A percentile compares a stretch with the other conserved stretches of the same genome.
phyloP scores from a whole-genome alignment of 129 eudicot genomes.

The Artemisia annua region DNA sequence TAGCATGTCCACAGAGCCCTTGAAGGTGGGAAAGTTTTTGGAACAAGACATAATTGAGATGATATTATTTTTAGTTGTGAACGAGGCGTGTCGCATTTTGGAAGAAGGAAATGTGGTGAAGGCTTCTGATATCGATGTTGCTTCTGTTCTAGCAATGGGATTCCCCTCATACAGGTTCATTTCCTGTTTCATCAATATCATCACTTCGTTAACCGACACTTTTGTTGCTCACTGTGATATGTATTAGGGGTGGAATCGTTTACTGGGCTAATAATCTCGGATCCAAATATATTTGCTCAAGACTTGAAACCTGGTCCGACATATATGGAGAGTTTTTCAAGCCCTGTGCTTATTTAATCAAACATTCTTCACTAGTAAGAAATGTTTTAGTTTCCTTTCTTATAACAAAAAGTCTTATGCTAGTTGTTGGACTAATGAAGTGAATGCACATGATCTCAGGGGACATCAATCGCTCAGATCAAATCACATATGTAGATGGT shows the following conservation, averaged over 20 bases:
- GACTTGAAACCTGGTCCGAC: constrained; percentile 44
- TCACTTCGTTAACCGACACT: not conserved
- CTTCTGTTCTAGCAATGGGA: constrained; percentile 54
- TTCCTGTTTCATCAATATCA: not conserved
- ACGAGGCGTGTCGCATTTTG: constrained; percentile 48
- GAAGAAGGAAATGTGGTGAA: constrained; percentile 37
- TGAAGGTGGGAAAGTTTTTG: constrained; percentile 20
- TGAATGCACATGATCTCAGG: constrained; percentile 2
- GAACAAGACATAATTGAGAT: constrained; percentile 43
- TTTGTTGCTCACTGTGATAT: not conserved
- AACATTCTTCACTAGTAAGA: constrained; percentile 28
- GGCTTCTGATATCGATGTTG: constrained; percentile 56
- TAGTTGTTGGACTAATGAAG: not conserved
- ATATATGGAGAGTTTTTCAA: constrained; percentile 43
- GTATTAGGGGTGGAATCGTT: constrained; percentile 49
- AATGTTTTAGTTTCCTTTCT: not conserved
- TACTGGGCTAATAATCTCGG: constrained; percentile 54
- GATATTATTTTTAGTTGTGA: constrained; percentile 47
- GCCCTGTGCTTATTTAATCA: constrained; percentile 46
- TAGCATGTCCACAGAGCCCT: constrained; percentile 9
- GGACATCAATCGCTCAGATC: constrained; percentile 4
- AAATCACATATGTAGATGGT: constrained; percentile 18
- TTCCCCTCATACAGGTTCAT: constrained; percentile 53
- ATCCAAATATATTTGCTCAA: constrained; percentile 38
- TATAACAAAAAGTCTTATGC: no score